Evolutionary conservation across 345 rosid genomes (phyloP), one percentile per base, ranked within the genome.

Genomic region (Litchi chinensis): DNA sequence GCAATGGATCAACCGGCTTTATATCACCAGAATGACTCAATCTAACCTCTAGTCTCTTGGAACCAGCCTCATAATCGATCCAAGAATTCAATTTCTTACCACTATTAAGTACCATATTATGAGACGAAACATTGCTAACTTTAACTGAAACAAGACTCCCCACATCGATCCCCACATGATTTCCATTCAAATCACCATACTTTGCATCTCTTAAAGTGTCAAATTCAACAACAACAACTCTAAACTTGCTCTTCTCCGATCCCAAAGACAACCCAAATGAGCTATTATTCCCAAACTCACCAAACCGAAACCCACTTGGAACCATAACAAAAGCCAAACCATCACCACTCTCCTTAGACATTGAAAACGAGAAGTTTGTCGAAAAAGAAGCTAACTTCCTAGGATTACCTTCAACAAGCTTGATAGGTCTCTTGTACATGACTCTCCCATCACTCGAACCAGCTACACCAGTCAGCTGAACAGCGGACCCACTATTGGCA

Each of bases 321-420:
- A 86, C 86, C 87, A 91, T 77, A 28, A 90, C 77, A 70, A 95
- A 90, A 43, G 93, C 93, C 71, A 95, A 82, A 66, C 94, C 94
- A 70, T 85, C 92, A 40, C 91, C 93, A 66, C 13, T 68, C 13
- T 26, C 79, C 22, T 68, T 78, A 32, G 93, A 78, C 54, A 95
- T 75, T 0, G 91, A 89, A 80, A 95, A 92, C 19, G 98, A 81
- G 81, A 95, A 86, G 56, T 82, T 59, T 56, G 91, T 90, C 13
- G 96, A 87, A 71, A 93, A 93, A 28, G 95, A 93, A 6, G 83
- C 75, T 76, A 77, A 77, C 26, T 68, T 87, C 63, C 46, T 84
- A n/a, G 86, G 80, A 65, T 82, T 82, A 82, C 93, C 92, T 79
- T 85, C 83, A 28, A 83, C 81, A 22, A 78, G 82, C 86, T 86